Conservation (phyloP, 2,329 filamentous ascomycete genomes). For the Aureobasidium sp. region DNA sequence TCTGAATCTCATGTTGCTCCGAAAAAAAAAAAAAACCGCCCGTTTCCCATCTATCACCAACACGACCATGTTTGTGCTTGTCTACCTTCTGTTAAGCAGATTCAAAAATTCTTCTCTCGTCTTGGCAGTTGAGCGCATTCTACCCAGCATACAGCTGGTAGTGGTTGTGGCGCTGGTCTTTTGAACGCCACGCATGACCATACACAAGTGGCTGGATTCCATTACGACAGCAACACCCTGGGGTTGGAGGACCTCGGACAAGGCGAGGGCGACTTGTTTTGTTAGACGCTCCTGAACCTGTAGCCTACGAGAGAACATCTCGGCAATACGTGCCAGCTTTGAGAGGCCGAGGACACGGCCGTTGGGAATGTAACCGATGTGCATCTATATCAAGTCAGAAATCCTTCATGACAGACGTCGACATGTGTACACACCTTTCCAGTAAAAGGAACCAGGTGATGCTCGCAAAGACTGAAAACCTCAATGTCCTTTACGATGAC, state of each 20-base stretch:
- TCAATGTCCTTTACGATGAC: constrained; percentile 98
- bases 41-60: constrained; percentile 4
- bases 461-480: constrained; percentile 88
- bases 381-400: constrained; percentile 58
- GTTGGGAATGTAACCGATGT: constrained; percentile 94
- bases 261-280: constrained; percentile 87
- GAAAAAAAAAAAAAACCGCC: constrained; percentile 13
- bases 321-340: constrained; percentile 88
- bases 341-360: constrained; percentile 89
- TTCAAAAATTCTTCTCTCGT: constrained; percentile 93
- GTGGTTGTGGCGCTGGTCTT: constrained; percentile 82
- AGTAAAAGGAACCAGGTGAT: constrained; percentile 92
- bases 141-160: constrained; percentile 95
- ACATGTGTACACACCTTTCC: constrained; percentile 60
- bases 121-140: constrained; percentile 86
- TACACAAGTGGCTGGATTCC: constrained; percentile 93
- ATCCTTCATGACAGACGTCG: neutral
- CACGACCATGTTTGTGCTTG: neutral
- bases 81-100: constrained; percentile 37
- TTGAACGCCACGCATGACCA: constrained; percentile 98
- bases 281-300: constrained; percentile 96
- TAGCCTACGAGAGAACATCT: constrained; percentile 88
- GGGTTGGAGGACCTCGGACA: constrained; percentile 86
- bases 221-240: constrained; percentile 95
- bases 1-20: constrained; percentile 11